Evolutionary conservation across 148 eudicot genomes (phyloP), one percentile per base, ranked within the genome.

Genomic region (Fagopyrum tataricum): DNA sequence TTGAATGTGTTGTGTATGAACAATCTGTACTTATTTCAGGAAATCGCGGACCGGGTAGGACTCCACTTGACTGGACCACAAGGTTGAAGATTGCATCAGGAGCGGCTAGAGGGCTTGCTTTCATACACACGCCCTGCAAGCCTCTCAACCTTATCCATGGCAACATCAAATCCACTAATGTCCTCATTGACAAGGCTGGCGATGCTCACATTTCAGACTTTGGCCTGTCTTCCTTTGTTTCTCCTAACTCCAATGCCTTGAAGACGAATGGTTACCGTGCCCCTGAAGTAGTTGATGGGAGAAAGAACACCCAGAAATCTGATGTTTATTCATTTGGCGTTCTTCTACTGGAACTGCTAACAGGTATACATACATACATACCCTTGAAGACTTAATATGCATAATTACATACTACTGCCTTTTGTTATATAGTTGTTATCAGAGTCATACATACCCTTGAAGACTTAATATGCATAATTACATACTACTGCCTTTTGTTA

Each of bases 31-130:
- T 10, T 23, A 64, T 39, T 6, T 72, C 49, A 94, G 98, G 87
- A 14, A 91, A 94, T 72, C 81, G 98, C 24, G 98, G 97, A 71
- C 91, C 97, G 1, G 98, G 97, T 40, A 88, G 97, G 78, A 90
- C 91, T 55, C 98, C 98, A 6, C 24, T 94, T 74, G 98, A 94
- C 75, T 91, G 98, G 98, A 94, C 98, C 9, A 91, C 98, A 48
- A 79, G 98, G 74, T 85, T 91, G 78, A 84, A 95, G 78, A 74
- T 94, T 75, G 86, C 88, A 2, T 80, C 91, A n/a, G 98, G 98
- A 53, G 91, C 98, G 44, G 97, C 98, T 31, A 84, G 93, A 1
- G 97, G 98, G 44, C 90, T 94, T 5, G 96, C 90, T 3, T 78
- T 81, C 76, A 84, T 94, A 48, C 98, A 94, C 52, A 79, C 83